A percentile compares a stretch with the other conserved stretches of the same genome.
Conservation (phyloP, 176 grass and related monocot species). For the Zea luxurians region DNA sequence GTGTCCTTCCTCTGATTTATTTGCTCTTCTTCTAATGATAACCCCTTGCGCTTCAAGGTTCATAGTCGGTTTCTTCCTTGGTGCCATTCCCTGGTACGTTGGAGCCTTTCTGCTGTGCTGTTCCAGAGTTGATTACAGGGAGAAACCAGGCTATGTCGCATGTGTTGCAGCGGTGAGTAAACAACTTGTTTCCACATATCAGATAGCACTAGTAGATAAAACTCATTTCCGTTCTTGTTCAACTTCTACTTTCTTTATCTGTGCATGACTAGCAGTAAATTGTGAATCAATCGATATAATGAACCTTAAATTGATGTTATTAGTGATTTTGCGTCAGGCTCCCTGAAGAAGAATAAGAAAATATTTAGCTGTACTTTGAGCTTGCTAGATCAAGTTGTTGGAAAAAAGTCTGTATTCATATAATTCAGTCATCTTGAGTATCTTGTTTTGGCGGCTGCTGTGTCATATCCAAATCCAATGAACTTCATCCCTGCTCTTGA, state of each 20-base stretch:
- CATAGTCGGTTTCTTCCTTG: slow-evolving; percentile 84
- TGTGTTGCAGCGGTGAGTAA: slow-evolving; percentile 78
- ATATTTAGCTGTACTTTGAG: not conserved
- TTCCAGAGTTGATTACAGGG: slow-evolving; percentile 68
- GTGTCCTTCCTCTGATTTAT: not conserved
- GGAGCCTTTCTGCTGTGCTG: slow-evolving; percentile 74
- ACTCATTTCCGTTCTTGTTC: not conserved
- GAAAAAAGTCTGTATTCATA: not conserved
- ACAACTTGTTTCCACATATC: not conserved
- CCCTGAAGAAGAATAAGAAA: not conserved
- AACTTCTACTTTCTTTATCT: not conserved
- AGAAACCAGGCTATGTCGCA: slow-evolving; percentile 81
- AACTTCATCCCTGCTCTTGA: not conserved
- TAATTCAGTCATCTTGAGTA: not conserved
- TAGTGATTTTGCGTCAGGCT: not conserved
- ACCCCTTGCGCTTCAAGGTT: slow-evolving; percentile 49
- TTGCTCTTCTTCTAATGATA: slow-evolving; percentile 14
- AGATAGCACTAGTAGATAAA: not conserved
- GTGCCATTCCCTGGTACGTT: slow-evolving; percentile 84
- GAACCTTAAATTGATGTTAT: not conserved
- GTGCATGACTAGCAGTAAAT: not conserved
- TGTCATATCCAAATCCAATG: not conserved
- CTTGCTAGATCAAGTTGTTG: not conserved
- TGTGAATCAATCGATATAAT: not conserved
- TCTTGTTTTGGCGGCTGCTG: not conserved